Conservation (phyloP, 169 alveolate genomes). For the Plasmodium adleri region DNA sequence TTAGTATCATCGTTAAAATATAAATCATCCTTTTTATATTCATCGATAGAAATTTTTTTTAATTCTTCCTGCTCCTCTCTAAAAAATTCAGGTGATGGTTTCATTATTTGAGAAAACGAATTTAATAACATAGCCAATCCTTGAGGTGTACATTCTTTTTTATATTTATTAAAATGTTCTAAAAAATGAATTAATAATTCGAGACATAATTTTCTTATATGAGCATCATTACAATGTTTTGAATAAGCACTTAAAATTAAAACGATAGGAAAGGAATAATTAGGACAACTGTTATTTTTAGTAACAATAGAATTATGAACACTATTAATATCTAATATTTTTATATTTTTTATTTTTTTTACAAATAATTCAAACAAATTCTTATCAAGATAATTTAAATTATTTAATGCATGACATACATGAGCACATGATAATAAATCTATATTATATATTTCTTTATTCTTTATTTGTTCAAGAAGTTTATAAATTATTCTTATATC, state of each 20-base stretch:
- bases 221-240: slow-evolving; percentile 50
- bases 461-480: slow-evolving; percentile 59
- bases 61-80: slow-evolving; percentile 10
- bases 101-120: slow-evolving; percentile 52
- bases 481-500: slow-evolving; percentile 57
- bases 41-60: slow-evolving; percentile 21
- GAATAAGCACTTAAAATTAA: slow-evolving; percentile 49
- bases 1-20: too few relatives aligned
- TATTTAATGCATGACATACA: slow-evolving; percentile 59
- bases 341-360: slow-evolving; percentile 1
- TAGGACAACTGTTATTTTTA: neutral
- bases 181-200: slow-evolving; percentile 29
- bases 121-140: slow-evolving; percentile 65
- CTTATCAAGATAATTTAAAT: slow-evolving; percentile 49
- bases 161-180: slow-evolving; percentile 21
- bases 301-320: too few relatives aligned
- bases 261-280: slow-evolving; percentile 48
- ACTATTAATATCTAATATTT: neutral
- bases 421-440: slow-evolving; percentile 64
- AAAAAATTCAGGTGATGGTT: slow-evolving; percentile 65
- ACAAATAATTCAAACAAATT: slow-evolving; percentile 31
- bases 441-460: slow-evolving; percentile 25
- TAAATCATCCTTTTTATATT: neutral
- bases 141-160: slow-evolving; percentile 36
- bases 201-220: slow-evolving; percentile 16